These are phyloP conservation scores for Erucastrum elatum DNA, from an alignment of 345 rosid genomes.

Conservation along the genomic window DNA sequence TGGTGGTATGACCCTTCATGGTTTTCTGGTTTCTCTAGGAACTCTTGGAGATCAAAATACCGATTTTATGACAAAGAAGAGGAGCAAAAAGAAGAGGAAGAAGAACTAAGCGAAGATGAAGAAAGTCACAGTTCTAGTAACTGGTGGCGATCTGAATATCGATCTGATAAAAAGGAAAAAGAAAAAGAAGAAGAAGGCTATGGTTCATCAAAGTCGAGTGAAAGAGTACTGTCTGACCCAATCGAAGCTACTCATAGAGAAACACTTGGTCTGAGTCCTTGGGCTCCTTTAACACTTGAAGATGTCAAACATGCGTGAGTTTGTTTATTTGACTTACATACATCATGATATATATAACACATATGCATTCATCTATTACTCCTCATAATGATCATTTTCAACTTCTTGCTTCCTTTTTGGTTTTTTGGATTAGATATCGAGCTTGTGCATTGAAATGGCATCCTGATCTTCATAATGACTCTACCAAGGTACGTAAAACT, in stretches of 20 bases:
- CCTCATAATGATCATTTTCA: neutral
- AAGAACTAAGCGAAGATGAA: neutral
- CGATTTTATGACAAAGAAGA: constrained; percentile 37
- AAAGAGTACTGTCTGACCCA: constrained; percentile 28
- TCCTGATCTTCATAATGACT: constrained; percentile 86
- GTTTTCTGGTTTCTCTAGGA: constrained; percentile 42
- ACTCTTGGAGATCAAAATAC: constrained; percentile 45
- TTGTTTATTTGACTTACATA: neutral
- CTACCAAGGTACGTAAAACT: constrained; percentile 59
- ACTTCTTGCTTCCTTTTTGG: neutral
- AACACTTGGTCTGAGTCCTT: constrained; percentile 70
- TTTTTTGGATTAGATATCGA: constrained; percentile 53
- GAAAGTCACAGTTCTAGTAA: constrained; percentile 23
- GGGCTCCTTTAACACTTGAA: constrained; percentile 66
- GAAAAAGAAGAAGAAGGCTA: neutral
- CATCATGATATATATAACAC: neutral
- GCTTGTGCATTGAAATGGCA: constrained; percentile 86
- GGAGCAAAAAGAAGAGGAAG: neutral
- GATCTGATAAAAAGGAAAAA: neutral
- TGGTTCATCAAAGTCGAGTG: neutral
- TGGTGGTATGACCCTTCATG: constrained; percentile 39
- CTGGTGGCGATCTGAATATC: neutral
- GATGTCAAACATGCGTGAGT: constrained; percentile 81
- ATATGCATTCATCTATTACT: neutral
- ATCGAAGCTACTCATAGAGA: constrained; percentile 55